Percentiles rank a stretch among this genome's conserved stretches.
These are phyloP conservation scores for Lonicera japonica DNA, from an alignment of 129 eudicot genomes.

Conservation along the genomic window DNA sequence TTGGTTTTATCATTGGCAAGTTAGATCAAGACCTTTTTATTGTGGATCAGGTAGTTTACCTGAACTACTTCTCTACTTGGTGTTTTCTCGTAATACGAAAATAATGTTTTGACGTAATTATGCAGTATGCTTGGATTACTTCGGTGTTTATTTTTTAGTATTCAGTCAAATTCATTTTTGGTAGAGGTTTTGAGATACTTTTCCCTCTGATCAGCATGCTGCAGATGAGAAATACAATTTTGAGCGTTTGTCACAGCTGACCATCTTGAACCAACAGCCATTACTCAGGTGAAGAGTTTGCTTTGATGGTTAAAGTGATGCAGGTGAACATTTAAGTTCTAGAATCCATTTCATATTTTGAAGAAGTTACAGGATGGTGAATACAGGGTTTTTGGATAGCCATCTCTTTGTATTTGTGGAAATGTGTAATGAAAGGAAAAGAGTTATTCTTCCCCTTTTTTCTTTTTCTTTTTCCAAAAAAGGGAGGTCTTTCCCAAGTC, in stretches of 20 bases:
- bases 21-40: conserved; percentile 82
- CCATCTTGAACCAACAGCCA: conserved; percentile 93
- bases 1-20: conserved; percentile 92
- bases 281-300: conserved; percentile 53
- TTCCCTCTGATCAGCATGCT: conserved; percentile 69
- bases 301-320: background rate
- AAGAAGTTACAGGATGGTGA: background rate
- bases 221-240: conserved; percentile 97
- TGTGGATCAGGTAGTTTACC: conserved; percentile 72
- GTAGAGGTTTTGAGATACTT: conserved; percentile 6
- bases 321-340: background rate
- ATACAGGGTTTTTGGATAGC: background rate
- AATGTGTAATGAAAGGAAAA: background rate
- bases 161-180: background rate
- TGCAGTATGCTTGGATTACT: conserved; percentile 3
- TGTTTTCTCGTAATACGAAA: background rate
- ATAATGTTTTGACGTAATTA: background rate
- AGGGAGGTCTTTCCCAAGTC: too few species aligned
- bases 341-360: background rate
- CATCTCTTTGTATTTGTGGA: background rate
- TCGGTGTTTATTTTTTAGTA: conserved; percentile 9
- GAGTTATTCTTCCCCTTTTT: background rate
- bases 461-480: too few species aligned
- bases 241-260: conserved; percentile 73
- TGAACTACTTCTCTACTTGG: conserved; percentile 3